These are phyloP conservation scores for Tirmania nivea DNA, from an alignment of 495 filamentous ascomycete genomes.

Conservation along the genomic window DNA sequence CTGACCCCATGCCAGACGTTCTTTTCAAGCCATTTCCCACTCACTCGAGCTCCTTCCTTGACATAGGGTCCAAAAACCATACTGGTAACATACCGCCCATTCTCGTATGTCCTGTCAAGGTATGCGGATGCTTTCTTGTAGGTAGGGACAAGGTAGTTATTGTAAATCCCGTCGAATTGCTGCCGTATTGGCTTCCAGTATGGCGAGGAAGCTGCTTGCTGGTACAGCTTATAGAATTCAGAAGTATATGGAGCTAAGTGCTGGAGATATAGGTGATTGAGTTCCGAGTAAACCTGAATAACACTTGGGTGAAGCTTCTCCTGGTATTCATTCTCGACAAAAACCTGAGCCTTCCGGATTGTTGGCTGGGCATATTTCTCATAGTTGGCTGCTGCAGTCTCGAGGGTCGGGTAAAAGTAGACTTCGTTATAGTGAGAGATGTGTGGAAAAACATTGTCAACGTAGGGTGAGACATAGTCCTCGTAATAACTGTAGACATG, in stretches of 20 bases:
- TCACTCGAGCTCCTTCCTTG: conserved; percentile 18
- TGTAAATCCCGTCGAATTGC: conserved; percentile 41
- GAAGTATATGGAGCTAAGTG: conserved; percentile 53
- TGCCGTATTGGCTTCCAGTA: conserved; percentile 45
- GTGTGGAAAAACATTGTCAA: conserved; percentile 21
- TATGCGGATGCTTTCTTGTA: conserved; percentile 54
- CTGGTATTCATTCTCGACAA: conserved; percentile 53
- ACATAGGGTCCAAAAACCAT: conserved; percentile 53
- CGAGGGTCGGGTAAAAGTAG: conserved; percentile 12
- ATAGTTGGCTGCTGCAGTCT: conserved; percentile 24
- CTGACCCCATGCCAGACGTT: conserved; percentile 8
- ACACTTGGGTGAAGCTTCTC: conserved; percentile 53
- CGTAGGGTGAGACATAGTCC: conserved; percentile 42
- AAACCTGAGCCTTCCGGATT: conserved; percentile 40
- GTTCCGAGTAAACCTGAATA: conserved; percentile 35
- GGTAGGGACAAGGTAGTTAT: conserved; percentile 50
- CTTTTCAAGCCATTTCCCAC: conserved; percentile 3
- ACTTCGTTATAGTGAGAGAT: conserved; percentile 7
- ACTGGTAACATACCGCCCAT: conserved; percentile 40
- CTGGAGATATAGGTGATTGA: conserved; percentile 41
- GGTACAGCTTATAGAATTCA: conserved; percentile 23
- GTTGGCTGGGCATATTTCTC: conserved; percentile 57
- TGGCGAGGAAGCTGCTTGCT: conserved; percentile 31
- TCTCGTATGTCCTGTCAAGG: conserved; percentile 42
- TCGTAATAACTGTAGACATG: conserved; percentile 75